These are phyloP conservation scores for Cordia subcordata DNA, from an alignment of 257 asterid species.

Conservation along the genomic window DNA sequence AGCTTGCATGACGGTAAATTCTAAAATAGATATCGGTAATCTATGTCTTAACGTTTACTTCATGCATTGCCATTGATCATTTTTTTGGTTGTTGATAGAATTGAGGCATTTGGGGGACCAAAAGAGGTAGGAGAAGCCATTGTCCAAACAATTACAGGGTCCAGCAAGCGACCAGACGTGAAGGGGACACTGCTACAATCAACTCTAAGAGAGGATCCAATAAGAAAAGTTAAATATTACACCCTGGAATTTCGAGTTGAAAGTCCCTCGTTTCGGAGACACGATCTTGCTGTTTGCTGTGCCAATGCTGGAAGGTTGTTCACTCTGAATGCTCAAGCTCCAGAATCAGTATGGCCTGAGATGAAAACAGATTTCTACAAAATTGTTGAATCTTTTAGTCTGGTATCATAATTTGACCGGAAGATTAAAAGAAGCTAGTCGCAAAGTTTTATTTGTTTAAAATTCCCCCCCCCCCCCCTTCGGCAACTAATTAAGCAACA, in stretches of 20 bases:
- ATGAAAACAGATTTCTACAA: conserved; percentile 44
- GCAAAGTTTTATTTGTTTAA: too few species aligned
- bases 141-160: conserved; percentile 44
- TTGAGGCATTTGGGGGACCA: conserved; percentile 87
- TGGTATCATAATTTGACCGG: conserved; percentile 12
- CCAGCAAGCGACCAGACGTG: conserved; percentile 35
- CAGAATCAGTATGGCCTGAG: conserved; percentile 71
- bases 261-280: conserved; percentile 53
- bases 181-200: conserved; percentile 47
- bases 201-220: conserved; percentile 47
- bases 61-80: not conserved
- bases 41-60: not conserved
- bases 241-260: conserved; percentile 65
- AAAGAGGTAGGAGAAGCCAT: conserved; percentile 70
- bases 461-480: too few species aligned
- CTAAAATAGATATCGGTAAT: too few species aligned
- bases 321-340: conserved; percentile 75
- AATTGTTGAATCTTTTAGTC: conserved; percentile 58
- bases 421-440: too few species aligned
- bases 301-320: conserved; percentile 52
- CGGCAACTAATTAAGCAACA: too few species aligned
- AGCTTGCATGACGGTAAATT: too few species aligned
- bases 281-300: conserved; percentile 75
- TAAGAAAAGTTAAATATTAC: conserved; percentile 45
- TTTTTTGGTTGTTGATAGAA: conserved; percentile 26